phyloP scores from a whole-genome alignment of 257 asterid genomes.

The Solanum rostratum region DNA sequence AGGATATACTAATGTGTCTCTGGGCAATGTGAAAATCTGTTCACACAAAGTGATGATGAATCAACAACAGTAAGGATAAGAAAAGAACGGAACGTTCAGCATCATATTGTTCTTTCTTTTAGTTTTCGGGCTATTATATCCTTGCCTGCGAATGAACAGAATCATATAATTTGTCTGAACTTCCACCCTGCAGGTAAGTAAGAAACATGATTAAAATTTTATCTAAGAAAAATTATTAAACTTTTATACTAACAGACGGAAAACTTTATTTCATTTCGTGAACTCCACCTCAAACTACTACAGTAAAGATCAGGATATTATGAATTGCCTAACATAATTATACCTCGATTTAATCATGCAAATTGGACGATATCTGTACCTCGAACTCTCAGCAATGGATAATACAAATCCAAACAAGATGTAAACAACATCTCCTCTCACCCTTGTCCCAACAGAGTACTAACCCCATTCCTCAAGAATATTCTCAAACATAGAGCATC shows the following conservation, averaged over 20 bases:
- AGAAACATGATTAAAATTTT: neutral
- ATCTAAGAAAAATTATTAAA: too few relatives aligned
- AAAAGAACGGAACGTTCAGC: neutral
- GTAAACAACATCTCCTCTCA: too few relatives aligned
- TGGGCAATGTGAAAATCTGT: conserved; percentile 84
- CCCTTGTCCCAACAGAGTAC: neutral
- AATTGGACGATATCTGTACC: neutral
- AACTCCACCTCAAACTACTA: neutral
- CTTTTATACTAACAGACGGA: neutral
- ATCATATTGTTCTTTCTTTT: neutral
- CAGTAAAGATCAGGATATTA: neutral
- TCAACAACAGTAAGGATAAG: neutral
- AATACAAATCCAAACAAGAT: neutral
- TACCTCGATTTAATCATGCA: neutral
- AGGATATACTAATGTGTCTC: conserved; percentile 74
- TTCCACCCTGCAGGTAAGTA: conserved; percentile 70
- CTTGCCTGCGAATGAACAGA: conserved; percentile 95
- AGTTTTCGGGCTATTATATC: neutral
- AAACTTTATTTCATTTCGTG: neutral
- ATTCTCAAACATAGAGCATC: neutral
- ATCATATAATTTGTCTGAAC: conserved; percentile 69
- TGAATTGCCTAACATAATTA: neutral
- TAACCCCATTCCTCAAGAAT: neutral
- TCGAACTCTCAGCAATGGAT: neutral
- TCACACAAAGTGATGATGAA: neutral